Base-by-base conservation (phyloP, 1,284 basidiomycete genomes). In the Moesziomyces sp. region DNA sequence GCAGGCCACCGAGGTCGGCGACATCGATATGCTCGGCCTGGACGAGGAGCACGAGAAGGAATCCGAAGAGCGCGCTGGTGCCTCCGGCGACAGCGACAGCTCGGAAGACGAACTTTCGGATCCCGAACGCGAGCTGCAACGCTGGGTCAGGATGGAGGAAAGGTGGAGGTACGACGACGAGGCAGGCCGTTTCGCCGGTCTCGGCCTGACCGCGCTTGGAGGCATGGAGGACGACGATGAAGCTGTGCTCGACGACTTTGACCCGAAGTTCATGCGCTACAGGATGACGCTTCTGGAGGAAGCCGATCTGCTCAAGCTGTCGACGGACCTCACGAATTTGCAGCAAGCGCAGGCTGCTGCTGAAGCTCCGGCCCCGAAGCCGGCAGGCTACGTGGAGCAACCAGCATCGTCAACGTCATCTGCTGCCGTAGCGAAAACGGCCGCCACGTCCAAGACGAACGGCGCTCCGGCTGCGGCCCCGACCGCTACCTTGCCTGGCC, bases 221-320 rank as follows among this genome's bases (percentile, higher is more conserved):
- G 82, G 82, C 44, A 83, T 83, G 82, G 82, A 83, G 46, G 81
- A 82, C 24, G 82, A 83, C 30, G 81, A 83, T 42, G 82, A 83
- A 57, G 82, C 81, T 9, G 80, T 83, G 18, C 42, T 83, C 46
- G 82, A 83, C 50, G 82, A 83, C 61, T 83, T 77, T 57, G 82
- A 83, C 59, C 82, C 81, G 52, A 74, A 78, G 49, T 83, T 83
- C 58, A 76, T 83, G 58, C 74, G 76, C n/a, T 83, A 79, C 74
- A 77, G 82, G 40, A 83, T 83, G 78, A 77, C 66, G 1, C 53
- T 83, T 46, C 67, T 83, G 11, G 79, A 83, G 57, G 81, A 83
- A 40, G 55, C 74, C n/a, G 81, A 83, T 45, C 50, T 83, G 57
- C 53, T 79, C 28, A 83, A 81, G 61, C 62, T 83, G 11, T 79